Evolutionary conservation across 345 rosid species (phyloP), one percentile per base, ranked within the genome.

Genomic region (Sonneratia alba): DNA sequence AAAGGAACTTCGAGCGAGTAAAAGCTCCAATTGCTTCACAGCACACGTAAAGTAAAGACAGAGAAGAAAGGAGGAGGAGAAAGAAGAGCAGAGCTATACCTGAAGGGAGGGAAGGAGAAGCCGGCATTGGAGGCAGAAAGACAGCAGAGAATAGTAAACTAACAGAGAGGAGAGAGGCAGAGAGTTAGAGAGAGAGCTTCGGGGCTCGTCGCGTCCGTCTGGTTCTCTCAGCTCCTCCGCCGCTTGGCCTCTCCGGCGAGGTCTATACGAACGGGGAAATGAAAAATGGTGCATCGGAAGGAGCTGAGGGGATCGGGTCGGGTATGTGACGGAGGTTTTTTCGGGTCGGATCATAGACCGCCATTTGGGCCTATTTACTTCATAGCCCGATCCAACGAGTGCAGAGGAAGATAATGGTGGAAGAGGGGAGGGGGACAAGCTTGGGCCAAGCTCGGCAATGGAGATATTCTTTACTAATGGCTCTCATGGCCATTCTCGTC

Each of bases 61-160:
- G 22, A 51, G 53, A 56, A 13, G 51, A 13, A 47, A 13, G 43
- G 43, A 40, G 43, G 43, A 59, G 63, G 69, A 70, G 43, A 65
- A 70, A 69, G 75, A 59, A 36, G 21, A 32, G 27, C 70, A 9
- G 70, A 36, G 71, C 75, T 63, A 73, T 80, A 89, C 97, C 97
- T 77, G 91, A 87, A 72, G 78, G 86, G 57, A 85, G 77, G 72
- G 88, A 73, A 47, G 89, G 89, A 24, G 97, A 87, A 76, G 97
- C 87, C 74, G 97, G 94, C 97, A 91, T 91, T 85, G 75, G 77
- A 76, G 77, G 64, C 21, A 53, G 57, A 47, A 34, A 27, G 37
- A 34, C 66, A 14, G 66, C 66, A 27, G 22, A 53, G 59, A 21
- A 53, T 32, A 27, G 37, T 11, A 14, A 62, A 37, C n/a, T 69